Evolutionary conservation across 805 yeast species (phyloP).

Genomic region (Candida ulmi): DNA sequence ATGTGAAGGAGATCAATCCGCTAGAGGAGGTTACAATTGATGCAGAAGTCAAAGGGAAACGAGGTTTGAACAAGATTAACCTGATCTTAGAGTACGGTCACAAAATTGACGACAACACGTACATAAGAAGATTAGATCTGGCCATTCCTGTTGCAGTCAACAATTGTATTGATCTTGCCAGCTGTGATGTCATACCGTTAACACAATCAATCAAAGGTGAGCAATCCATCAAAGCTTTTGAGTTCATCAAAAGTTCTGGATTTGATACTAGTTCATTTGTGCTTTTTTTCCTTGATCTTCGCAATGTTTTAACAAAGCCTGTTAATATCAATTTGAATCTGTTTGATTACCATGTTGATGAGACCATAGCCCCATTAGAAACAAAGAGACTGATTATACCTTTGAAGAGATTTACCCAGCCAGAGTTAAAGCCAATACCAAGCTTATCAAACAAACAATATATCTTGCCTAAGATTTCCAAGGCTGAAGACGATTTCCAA

Average conservation of each 20-base stretch:
- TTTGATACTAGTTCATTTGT: slow-evolving; percentile 42
- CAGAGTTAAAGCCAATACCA: slow-evolving; percentile 56
- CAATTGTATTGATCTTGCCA: slow-evolving; percentile 67
- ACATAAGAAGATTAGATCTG: slow-evolving; percentile 53
- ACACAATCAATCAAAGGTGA: slow-evolving; percentile 24
- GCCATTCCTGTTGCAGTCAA: slow-evolving; percentile 69
- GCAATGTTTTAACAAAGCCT: slow-evolving; percentile 74
- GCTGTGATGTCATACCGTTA: slow-evolving; percentile 69
- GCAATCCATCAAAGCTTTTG: slow-evolving; percentile 20
- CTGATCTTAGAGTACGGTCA: slow-evolving; percentile 62
- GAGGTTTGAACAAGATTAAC: slow-evolving; percentile 64
- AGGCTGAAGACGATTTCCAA: slow-evolving; percentile 50
- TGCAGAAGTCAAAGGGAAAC: slow-evolving; percentile 62
- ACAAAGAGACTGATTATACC: slow-evolving; percentile 68
- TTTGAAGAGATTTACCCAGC: slow-evolving; percentile 45
- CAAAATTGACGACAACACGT: slow-evolving; percentile 26
- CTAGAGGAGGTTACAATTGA: slow-evolving; percentile 39
- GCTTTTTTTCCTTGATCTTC: slow-evolving; percentile 64
- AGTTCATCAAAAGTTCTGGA: slow-evolving; percentile 16
- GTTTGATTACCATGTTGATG: slow-evolving; percentile 19
- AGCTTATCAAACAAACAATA: slow-evolving; percentile 67
- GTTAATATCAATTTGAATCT: slow-evolving; percentile 31
- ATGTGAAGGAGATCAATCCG: slow-evolving; percentile 24
- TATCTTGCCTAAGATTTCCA: slow-evolving; percentile 42
- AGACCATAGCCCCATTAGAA: slow-evolving; percentile 35